Percentiles rank a stretch among this genome's conserved stretches.
Conservation (phyloP, 306 rosid genomes). For the Abrus pulchellus region DNA sequence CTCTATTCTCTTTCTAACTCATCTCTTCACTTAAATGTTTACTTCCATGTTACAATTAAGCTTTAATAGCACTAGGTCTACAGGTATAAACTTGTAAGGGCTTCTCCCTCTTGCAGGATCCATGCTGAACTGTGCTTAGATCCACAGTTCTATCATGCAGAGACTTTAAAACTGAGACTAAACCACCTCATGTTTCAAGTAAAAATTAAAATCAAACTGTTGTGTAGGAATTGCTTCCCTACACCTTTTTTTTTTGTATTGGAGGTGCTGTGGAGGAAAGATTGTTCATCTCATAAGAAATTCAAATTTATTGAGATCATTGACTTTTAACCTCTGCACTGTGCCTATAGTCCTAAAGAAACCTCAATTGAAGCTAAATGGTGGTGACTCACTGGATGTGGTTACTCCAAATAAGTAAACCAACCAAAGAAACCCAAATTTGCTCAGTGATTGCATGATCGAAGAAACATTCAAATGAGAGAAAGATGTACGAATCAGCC, state of each 20-base stretch:
- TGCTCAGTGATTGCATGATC: not conserved
- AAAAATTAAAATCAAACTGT: not conserved
- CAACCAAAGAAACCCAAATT: not conserved
- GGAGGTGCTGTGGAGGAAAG: not conserved
- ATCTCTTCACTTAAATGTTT: not conserved
- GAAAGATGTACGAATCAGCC: not conserved
- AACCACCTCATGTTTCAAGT: not conserved
- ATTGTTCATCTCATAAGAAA: not conserved
- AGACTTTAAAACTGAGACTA: not conserved
- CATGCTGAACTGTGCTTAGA: slow-evolving; percentile 7
- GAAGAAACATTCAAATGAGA: not conserved
- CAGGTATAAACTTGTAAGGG: not conserved
- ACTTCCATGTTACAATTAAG: not conserved
- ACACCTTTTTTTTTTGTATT: not conserved
- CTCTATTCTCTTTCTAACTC: not conserved
- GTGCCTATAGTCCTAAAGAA: no score
- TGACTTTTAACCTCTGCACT: not conserved
- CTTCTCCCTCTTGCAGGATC: not conserved
- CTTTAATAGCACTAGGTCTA: not conserved
- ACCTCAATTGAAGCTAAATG: not conserved
- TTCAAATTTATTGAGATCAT: not conserved
- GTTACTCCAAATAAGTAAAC: slow-evolving; percentile 9
- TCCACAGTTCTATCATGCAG: not conserved
- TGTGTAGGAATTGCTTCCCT: not conserved
- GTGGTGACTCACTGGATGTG: not conserved